Conservation (phyloP, 768 basidiomycete genomes). For the Myochromella boudieri region DNA sequence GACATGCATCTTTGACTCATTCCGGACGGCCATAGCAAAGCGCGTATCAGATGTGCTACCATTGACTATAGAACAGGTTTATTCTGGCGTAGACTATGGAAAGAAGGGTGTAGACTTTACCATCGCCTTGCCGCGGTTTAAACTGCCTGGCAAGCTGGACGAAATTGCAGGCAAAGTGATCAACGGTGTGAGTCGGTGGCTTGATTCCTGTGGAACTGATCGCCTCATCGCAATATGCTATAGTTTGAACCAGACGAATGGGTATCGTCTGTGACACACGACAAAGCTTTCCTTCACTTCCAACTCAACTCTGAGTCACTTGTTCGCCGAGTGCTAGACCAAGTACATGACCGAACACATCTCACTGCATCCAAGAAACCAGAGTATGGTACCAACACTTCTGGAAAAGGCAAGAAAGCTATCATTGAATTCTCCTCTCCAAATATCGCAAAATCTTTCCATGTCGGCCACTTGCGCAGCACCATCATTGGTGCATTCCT, state of each 20-base stretch:
- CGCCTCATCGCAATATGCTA: too few relatives aligned
- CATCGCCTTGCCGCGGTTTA: slow-evolving; percentile 88
- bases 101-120: slow-evolving; percentile 95
- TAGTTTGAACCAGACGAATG: slow-evolving; percentile 87
- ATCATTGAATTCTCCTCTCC: slow-evolving; percentile 94
- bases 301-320: slow-evolving; percentile 65
- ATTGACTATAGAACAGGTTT: slow-evolving; percentile 75
- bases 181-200: slow-evolving; percentile 57
- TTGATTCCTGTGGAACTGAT: neutral
- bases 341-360: slow-evolving; percentile 74
- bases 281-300: slow-evolving; percentile 85
- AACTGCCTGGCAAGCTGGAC: slow-evolving; percentile 80
- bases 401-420: slow-evolving; percentile 79
- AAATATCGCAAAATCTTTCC: slow-evolving; percentile 98
- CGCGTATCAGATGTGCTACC: slow-evolving; percentile 66
- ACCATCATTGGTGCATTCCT: slow-evolving; percentile 99
- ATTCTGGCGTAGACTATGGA: slow-evolving; percentile 82
- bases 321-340: slow-evolving; percentile 63
- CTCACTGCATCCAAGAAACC: slow-evolving; percentile 55
- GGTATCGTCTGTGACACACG: slow-evolving; percentile 65
- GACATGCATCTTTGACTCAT: slow-evolving; percentile 68
- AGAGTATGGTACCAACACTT: slow-evolving; percentile 80
- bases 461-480: slow-evolving; percentile 93
- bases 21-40: slow-evolving; percentile 79
- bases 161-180: slow-evolving; percentile 73